Evolutionary conservation across 2,329 filamentous ascomycete species (phyloP), one percentile per base, ranked within the genome.

Genomic region (Aureobasidium sp.): DNA sequence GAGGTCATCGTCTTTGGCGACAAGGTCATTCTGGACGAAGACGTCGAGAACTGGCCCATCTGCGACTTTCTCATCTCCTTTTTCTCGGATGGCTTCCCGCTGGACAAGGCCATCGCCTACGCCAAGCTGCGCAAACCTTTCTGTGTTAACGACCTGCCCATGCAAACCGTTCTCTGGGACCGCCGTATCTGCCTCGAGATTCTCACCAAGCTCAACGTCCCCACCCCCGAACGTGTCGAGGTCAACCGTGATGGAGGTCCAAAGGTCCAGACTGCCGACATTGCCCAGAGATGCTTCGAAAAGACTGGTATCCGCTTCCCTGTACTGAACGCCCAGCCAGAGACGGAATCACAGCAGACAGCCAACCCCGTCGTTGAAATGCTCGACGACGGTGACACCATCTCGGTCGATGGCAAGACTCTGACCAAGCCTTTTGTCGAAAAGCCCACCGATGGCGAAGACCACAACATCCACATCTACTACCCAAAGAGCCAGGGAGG

Each of bases 391-490:
- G 88, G 88, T 24, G 90, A 98, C 65, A 85, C 86, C 4, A 77
- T 98, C 52, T 82, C 85, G 37, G 91, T 98, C 8, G 91, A 98
- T 66, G 93, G 91, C 10, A 77, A 80, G 35, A 69, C 83, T 3
- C 78, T 98, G 40, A 85, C 79, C 61, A 98, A 98, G 66, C 93
- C 93, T 0, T 98, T 98, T 65, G 93, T 98, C 32, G 93, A 98
- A 67, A 98, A 98, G 68, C 93, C 93, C 0, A 90, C 90, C n/a
- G 96, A 88, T 64, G 93, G 93, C 29, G 93, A 98, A 70, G 91
- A 98, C 64, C 93, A 98, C 72, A 98, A 98, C 67, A 95, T 98
- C 62, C 86, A 95, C 70, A 96, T 98, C 53, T 98, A 97, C 71
- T 97, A 94, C 64, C 88, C 91, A 19, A 86, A 84, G 57, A 86